Base-by-base conservation (phyloP, 768 basidiomycete species). In the Mycena maculata region DNA sequence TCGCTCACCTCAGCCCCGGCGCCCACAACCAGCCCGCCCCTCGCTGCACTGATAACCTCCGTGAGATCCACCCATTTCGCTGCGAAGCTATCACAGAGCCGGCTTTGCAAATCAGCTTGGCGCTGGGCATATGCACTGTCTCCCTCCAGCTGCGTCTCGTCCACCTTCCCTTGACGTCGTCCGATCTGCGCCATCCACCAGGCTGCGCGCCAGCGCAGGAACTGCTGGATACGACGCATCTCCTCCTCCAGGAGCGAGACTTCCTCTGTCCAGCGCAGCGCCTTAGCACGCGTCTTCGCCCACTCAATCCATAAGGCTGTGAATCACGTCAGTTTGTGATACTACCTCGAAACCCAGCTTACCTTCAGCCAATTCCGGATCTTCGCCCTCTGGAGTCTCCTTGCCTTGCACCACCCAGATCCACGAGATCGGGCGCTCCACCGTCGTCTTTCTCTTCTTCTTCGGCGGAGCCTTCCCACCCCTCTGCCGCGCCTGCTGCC, bases 231-330 rank as follows among this genome's bases (percentile, higher is more conserved):
- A 0, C 69, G 39, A 4, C 67, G 39, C 75, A 75, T 76, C 54
- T 76, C 75, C 50, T 76, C 73, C 15, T 38, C n/a, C 18, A 76
- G 54, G 3, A 75, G 55, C 1, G 44, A 41, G 10, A 75, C 68
- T 48, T 76, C 75, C 25, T 76, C 75, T 0, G 20, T n/a, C 71
- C 73, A 74, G 15, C 59, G 60, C 7, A 45, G 20, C 0, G 42
- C 68, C 12, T 67, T 55, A 12, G 73, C 74, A 22, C 42, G 47
- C 47, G 60, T 70, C 70, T 54, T 69, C 18, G 58, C 62, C 63
- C 41, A 42, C 20, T 42, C 41, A 42, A 18, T 42, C 16, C 20
- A 5, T 18, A 42, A 18, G 9, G 41, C 41, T 42, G 41, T n/a
- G 5, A 6, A 42, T 42, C 16, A 16, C 13, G 18, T 18, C 16